phyloP scores from a whole-genome alignment of 2,329 filamentous ascomycete species.

The Claviceps purpurea region DNA sequence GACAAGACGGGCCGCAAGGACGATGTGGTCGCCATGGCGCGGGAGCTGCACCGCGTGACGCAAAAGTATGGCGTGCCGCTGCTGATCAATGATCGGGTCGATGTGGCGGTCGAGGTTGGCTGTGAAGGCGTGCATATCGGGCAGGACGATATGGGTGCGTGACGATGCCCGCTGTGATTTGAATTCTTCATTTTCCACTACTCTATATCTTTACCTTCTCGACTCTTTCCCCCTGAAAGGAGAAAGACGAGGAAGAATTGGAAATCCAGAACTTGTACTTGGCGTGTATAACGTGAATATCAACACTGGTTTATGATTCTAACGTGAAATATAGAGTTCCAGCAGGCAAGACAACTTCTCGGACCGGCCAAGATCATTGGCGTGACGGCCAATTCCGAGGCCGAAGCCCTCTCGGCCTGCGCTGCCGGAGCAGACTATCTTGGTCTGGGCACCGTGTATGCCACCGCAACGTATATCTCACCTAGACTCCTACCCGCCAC shows the following conservation, averaged over 20 bases:
- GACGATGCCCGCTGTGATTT: not conserved
- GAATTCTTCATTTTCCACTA: not conserved
- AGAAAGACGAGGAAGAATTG: not conserved
- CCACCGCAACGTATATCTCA: slow-evolving; percentile 57
- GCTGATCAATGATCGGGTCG: slow-evolving; percentile 84
- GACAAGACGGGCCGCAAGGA: slow-evolving; percentile 74
- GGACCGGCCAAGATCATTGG: slow-evolving; percentile 73
- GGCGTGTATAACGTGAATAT: not conserved
- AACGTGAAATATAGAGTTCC: not conserved
- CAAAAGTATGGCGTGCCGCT: slow-evolving; percentile 57
- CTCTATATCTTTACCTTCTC: not conserved
- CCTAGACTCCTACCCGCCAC: not conserved
- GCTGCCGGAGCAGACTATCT: slow-evolving; percentile 75
- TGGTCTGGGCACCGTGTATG: slow-evolving; percentile 79
- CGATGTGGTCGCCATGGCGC: slow-evolving; percentile 55
- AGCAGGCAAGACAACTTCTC: slow-evolving; percentile 53
- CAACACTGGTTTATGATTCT: not conserved
- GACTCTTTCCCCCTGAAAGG: not conserved
- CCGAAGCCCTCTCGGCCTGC: slow-evolving; percentile 62
- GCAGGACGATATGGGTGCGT: slow-evolving; percentile 76
- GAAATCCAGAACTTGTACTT: too few species aligned
- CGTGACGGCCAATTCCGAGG: slow-evolving; percentile 63
- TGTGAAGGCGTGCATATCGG: slow-evolving; percentile 92
- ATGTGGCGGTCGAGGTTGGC: slow-evolving; percentile 72
- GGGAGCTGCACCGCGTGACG: slow-evolving; percentile 58